A percentile compares a stretch with the other conserved stretches of the same genome.
Conservation (phyloP, 2,329 filamentous ascomycete species). For the Exophiala mesophila region DNA sequence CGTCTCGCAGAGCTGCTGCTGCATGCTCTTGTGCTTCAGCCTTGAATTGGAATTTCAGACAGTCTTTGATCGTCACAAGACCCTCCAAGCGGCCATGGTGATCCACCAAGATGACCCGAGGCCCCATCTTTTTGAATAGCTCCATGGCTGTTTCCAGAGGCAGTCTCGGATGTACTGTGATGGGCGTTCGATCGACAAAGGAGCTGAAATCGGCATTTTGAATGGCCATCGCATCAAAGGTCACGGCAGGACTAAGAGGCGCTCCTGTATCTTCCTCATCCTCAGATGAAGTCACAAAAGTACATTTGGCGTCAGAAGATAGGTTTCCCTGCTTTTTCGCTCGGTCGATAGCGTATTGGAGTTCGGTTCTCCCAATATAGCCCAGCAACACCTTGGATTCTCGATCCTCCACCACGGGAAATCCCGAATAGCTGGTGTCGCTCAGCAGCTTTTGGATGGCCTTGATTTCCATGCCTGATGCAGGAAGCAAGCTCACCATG, state of each 20-base stretch:
- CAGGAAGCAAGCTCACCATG: conserved; percentile 64
- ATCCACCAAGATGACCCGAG: conserved; percentile 87
- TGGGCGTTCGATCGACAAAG: conserved; percentile 83
- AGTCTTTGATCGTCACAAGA: conserved; percentile 93
- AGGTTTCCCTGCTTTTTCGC: conserved; percentile 64
- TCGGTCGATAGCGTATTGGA: conserved; percentile 83
- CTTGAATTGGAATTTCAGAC: conserved; percentile 95
- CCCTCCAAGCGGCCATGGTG: conserved; percentile 78
- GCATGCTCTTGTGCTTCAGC: conserved; percentile 77
- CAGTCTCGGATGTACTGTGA: conserved; percentile 84
- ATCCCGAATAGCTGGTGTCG: conserved; percentile 83
- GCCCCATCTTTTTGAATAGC: conserved; percentile 95
- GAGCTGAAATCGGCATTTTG: conserved; percentile 71
- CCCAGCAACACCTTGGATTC: conserved; percentile 70
- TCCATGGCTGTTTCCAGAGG: conserved; percentile 98
- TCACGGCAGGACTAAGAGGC: conserved; percentile 38
- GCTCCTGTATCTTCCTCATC: conserved; percentile 26
- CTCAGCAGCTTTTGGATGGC: conserved; percentile 70
- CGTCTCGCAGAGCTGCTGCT: conserved; percentile 44
- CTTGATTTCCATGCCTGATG: conserved; percentile 67
- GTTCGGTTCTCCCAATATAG: conserved; percentile 87
- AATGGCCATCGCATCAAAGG: conserved; percentile 57
- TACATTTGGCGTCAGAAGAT: conserved; percentile 65
- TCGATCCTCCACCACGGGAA: conserved; percentile 78
- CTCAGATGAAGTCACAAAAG: conserved; percentile 58